These are phyloP conservation scores for Malbranchea zuffiana DNA, from an alignment of 2,329 filamentous ascomycete genomes.

Conservation along the genomic window DNA sequence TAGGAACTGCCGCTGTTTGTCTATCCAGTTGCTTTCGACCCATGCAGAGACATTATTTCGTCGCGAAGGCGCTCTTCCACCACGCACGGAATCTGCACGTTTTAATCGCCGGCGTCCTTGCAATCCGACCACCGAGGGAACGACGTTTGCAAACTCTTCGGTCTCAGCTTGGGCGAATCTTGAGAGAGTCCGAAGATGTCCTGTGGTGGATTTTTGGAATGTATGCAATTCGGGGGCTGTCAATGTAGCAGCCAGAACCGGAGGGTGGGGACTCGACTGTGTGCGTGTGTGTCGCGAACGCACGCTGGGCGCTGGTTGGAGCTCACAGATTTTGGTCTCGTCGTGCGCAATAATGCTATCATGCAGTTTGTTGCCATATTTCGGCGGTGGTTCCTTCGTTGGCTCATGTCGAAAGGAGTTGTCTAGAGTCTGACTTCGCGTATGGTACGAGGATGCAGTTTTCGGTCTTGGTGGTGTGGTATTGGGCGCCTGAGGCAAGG, in stretches of 20 bases:
- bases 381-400: too few species aligned
- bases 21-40: constrained; percentile 92
- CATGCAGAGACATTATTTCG: constrained; percentile 54
- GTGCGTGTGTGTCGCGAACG: constrained; percentile 24
- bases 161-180: constrained; percentile 64
- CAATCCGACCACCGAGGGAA: constrained; percentile 78
- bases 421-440: constrained; percentile 55
- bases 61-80: constrained; percentile 41
- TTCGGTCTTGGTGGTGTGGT: constrained; percentile 31
- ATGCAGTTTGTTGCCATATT: neutral
- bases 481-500: constrained; percentile 56
- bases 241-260: constrained; percentile 20
- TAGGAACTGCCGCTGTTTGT: constrained; percentile 90
- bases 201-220: constrained; percentile 78
- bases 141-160: constrained; percentile 66
- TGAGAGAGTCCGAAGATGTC: constrained; percentile 77
- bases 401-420: constrained; percentile 34
- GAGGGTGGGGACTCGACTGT: constrained; percentile 23
- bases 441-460: constrained; percentile 29
- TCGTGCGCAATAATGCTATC: too few species aligned
- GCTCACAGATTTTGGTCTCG: constrained; percentile 6
- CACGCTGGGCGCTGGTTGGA: constrained; percentile 18
- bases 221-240: constrained; percentile 62
- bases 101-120: constrained; percentile 76
- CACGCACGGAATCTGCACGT: constrained; percentile 47